Percentiles rank a stretch among this genome's conserved stretches.
Evolutionary conservation across 345 rosid genomes (phyloP).

Genomic region (Eucalyptus polyanthemos): DNA sequence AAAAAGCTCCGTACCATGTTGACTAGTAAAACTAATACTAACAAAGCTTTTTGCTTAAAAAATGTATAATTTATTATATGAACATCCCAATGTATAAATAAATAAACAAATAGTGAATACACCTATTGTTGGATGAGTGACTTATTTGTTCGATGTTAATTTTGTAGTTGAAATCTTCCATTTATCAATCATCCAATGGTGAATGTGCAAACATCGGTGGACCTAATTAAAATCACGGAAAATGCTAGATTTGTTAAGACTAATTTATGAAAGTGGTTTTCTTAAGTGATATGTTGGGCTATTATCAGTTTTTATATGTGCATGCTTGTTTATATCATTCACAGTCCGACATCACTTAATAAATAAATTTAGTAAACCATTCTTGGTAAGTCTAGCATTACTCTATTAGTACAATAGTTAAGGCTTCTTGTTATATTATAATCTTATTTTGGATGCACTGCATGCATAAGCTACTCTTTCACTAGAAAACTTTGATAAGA

Average conservation of each 20-base stretch:
- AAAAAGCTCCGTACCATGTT: background rate
- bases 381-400: background rate
- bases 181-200: background rate
- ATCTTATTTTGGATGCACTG: background rate
- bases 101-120: background rate
- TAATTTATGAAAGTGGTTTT: background rate
- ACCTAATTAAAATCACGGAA: background rate
- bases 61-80: background rate
- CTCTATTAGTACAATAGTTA: background rate
- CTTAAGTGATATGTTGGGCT: background rate
- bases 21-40: background rate
- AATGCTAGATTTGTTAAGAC: background rate
- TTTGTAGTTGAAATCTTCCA: background rate
- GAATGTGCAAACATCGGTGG: background rate
- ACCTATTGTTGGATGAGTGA: background rate
- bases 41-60: background rate
- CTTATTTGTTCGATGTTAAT: background rate
- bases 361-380: background rate
- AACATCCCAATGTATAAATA: background rate
- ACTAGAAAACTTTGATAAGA: background rate
- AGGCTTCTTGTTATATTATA: background rate
- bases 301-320: background rate
- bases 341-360: background rate
- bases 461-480: background rate
- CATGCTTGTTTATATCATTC: background rate